These are phyloP conservation scores for Aspergillus persii DNA, from an alignment of 2,329 filamentous ascomycete genomes.

Conservation along the genomic window DNA sequence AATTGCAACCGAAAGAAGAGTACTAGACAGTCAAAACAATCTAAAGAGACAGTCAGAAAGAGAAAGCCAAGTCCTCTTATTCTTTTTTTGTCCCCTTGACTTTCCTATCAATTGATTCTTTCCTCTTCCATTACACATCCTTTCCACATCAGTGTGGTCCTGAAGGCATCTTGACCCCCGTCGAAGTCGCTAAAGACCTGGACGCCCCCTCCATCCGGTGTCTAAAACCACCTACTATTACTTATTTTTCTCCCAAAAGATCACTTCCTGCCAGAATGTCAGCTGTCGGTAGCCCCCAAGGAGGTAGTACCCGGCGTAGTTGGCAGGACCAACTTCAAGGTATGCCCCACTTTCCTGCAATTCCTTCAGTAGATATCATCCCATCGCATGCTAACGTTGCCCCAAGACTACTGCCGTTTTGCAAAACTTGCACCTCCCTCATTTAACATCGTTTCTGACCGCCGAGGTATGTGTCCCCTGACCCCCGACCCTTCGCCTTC, in stretches of 20 bases:
- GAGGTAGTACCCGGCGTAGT: constrained; percentile 25
- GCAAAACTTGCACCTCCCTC: constrained; percentile 55
- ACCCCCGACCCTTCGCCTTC: not conserved
- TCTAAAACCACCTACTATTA: not conserved
- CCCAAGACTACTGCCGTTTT: constrained; percentile 57
- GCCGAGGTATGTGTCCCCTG: constrained; percentile 57
- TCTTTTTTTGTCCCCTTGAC: not conserved
- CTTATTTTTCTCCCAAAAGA: not conserved
- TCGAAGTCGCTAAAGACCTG: not conserved
- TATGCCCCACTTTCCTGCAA: constrained; percentile 34
- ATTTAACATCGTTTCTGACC: constrained; percentile 72
- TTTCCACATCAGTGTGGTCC: constrained; percentile 1
- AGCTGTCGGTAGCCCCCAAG: constrained; percentile 22
- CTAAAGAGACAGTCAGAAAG: not conserved
- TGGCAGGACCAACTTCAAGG: constrained; percentile 61
- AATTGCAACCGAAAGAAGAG: not conserved
- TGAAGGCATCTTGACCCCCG: constrained; percentile 14
- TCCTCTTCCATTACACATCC: not conserved
- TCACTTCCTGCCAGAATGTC: constrained; percentile 25
- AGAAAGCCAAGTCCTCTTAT: not conserved
- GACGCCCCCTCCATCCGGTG: not conserved
- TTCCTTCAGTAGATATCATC: constrained; percentile 11
- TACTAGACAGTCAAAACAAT: not conserved
- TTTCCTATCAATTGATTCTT: constrained; percentile 5
- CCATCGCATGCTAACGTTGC: constrained; percentile 13